phyloP scores from a whole-genome alignment of 768 basidiomycete species.

The Panus rudis region DNA sequence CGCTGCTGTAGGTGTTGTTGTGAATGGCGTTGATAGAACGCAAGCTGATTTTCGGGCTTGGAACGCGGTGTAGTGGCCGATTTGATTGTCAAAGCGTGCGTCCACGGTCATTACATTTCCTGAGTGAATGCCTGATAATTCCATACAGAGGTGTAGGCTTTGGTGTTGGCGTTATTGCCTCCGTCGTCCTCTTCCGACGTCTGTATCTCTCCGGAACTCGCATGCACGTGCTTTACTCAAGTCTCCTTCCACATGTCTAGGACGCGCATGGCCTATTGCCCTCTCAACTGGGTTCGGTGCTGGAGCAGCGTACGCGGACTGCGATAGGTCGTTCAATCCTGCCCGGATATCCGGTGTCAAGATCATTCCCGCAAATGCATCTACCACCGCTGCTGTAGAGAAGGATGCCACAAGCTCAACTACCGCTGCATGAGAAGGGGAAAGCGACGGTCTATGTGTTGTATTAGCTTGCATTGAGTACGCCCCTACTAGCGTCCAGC shows the following conservation, averaged over 20 bases:
- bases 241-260: conserved; percentile 29
- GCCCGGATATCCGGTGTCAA: conserved; percentile 81
- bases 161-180: conserved; percentile 80
- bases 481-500: too few relatives aligned
- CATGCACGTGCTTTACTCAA: not conserved
- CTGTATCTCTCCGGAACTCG: conserved; percentile 29
- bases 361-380: conserved; percentile 47
- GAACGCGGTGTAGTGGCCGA: conserved; percentile 45
- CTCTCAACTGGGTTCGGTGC: conserved; percentile 82
- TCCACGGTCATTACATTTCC: conserved; percentile 10
- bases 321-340: conserved; percentile 89
- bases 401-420: too few relatives aligned
- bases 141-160: conserved; percentile 74
- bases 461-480: too few relatives aligned
- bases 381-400: too few relatives aligned
- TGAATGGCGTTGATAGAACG: conserved; percentile 1
- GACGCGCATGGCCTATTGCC: conserved; percentile 89
- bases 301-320: conserved; percentile 85
- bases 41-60: conserved; percentile 15
- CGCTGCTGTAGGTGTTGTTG: conserved; percentile 66
- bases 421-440: too few relatives aligned
- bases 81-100: conserved; percentile 81
- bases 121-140: not conserved
- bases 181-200: conserved; percentile 90
- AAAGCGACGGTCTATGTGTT: too few relatives aligned